A percentile compares a stretch with the other conserved stretches of the same genome.
phyloP scores from a whole-genome alignment of 371 early-diverging fungal genomes.

The Apophysomyces sp. region DNA sequence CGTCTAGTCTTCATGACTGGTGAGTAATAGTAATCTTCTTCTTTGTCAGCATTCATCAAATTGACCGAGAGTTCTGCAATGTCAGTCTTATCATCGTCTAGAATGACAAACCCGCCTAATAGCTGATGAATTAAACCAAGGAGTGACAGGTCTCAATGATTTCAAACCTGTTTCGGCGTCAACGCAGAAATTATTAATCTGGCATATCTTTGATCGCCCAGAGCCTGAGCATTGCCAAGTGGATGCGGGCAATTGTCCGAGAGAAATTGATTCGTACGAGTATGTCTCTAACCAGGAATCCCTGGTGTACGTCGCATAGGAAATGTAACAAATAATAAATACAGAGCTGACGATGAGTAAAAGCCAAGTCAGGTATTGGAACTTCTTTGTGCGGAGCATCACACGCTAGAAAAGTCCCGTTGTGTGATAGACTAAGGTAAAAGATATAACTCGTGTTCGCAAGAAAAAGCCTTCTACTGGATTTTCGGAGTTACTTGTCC shows the following conservation, averaged over 20 bases:
- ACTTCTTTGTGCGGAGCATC: not conserved
- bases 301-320: not conserved
- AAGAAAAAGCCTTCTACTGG: no score
- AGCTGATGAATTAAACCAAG: not conserved
- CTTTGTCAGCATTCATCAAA: conserved; percentile 30
- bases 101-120: conserved; percentile 9
- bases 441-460: no score
- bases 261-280: not conserved
- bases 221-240: not conserved
- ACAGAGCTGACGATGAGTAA: not conserved
- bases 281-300: not conserved
- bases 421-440: no score
- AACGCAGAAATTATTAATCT: not conserved
- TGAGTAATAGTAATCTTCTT: conserved; percentile 34
- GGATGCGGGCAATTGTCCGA: not conserved
- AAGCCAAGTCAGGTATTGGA: not conserved
- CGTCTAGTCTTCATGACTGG: conserved; percentile 23
- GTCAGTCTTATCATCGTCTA: not conserved
- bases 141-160: not conserved
- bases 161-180: not conserved
- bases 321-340: not conserved
- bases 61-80: conserved; percentile 31
- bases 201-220: conserved; percentile 2
- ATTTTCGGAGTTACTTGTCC: no score
- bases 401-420: conserved; percentile 8